Evolutionary conservation across 225 moss, liverwort and hornwort genomes (phyloP), one percentile per base, ranked within the genome.

Genomic region (Neckera pumila): DNA sequence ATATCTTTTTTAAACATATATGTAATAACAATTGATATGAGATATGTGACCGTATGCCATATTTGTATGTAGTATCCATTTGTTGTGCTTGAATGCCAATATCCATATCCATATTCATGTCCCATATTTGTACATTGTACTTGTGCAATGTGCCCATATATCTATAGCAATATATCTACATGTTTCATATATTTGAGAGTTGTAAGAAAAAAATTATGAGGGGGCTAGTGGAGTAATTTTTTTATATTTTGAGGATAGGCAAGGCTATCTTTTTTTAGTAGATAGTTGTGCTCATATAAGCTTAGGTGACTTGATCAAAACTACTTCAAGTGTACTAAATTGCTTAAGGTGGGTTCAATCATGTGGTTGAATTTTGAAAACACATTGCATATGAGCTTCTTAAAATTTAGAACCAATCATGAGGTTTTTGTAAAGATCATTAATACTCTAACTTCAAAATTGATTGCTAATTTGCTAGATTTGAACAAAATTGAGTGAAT

Each of bases 31-130:
- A 11, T 18, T 45, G 18, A 30, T 73, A 30, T 28, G 1, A 9
- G 2, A 28, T 28, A 45, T 45, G 4, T 47, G 2, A 30, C 0
- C 1, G 0, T 27, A 16, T 14, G 5, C 3, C 0, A 5, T 42
- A 27, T 25, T 0, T 0, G 0, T 42, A 16, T 5, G 9, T 0
- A 2, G 0, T 43, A 43, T 26, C 2, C 16, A 42, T 42, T 71
- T 42, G 71, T n/a, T n/a, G n/a, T n/a, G n/a, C n/a, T n/a, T n/a
- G n/a, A n/a, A n/a, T n/a, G n/a, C n/a, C n/a, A n/a, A 42, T 71
- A 43, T 72, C 3, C 0, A 1, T 45, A 43, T 45, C 2, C 0
- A 0, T 45, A 47, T 47, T 30, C 4, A 11, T 47, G 1, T 18
- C 2, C 7, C 7, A 43, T 72, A 28, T 72, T 43, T 43, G 17